Evolutionary conservation across 768 basidiomycete species (phyloP), one percentile per base, ranked within the genome.

Genomic region (Boletellus ananas): DNA sequence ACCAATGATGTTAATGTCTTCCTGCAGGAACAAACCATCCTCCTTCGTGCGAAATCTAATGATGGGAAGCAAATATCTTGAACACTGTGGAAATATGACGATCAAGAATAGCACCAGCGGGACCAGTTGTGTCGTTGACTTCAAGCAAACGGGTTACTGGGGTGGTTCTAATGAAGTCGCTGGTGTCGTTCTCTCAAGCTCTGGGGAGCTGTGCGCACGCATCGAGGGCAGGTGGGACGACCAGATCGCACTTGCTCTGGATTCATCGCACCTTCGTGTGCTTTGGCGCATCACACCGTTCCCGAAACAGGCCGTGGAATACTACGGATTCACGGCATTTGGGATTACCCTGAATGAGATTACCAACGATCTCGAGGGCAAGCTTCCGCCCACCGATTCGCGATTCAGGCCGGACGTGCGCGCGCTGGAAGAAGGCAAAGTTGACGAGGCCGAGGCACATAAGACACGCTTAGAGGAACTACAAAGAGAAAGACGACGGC

Each of bases 201-300:
- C 74, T 31, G 85, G 84, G 20, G 69, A 80, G 7, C 70, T 77
- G 11, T 68, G 78, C 16, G 76, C 84, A 33, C 76, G 77, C 34
- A 69, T 94, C n/a, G 90, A 92, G 66, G 91, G 91, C 41, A 91
- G 87, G 66, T 94, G 91, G 92, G 87, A 94, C 61, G 87, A 92
- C 50, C 81, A 83, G 57, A 68, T 94, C 51, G 79, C 80, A n/a
- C 83, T 81, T 55, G 79, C 78, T 41, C 71, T 85, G 23, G 85
- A 85, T 63, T 71, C 79, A 16, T 83, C 80, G 3, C 80, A 85
- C 64, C 80, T 87, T 61, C 84, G 77, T 47, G 75, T 89, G 38
- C 76, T 94, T 43, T 94, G 91, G 91, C 79, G 85, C 47, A 79
- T 83, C 36, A 67, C 75, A 11, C 81, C 86, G 11, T 91, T 87